Base-by-base conservation (phyloP, 2,329 filamentous ascomycete species). In the Hawksworthiomyces lignivorus region DNA sequence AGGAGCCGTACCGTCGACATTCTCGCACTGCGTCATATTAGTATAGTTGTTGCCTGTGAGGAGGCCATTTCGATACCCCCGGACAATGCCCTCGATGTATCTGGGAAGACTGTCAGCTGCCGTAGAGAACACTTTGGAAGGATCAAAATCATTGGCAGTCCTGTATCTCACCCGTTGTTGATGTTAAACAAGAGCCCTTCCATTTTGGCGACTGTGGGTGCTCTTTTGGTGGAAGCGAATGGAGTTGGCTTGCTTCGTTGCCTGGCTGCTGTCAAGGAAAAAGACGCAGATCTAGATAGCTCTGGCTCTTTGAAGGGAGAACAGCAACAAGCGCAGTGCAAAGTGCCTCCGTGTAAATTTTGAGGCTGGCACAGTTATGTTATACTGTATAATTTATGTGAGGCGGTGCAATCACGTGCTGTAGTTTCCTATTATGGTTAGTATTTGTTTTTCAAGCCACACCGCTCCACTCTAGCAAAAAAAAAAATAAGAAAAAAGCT, bases 21-120 rank as follows among this genome's bases (percentile, higher is more conserved):
- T 95, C 69, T 97, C 90, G 77, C 90, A 97, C 75, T 97, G 90
- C 49, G 85, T 94, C 67, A 97, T 68, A 71, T 97, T 98, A 69
- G 75, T 82, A 70, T 98, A 98, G 70, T 90, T 94, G 61, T 87
- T 75, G 63, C 82, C 70, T 43, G 85, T 97, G 60, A 98, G 77
- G 50, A 98, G 83, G 58, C 83, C 78, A 67, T 97, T 98, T 61
- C 90, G 84, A 69, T 97, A 98, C 50, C 92, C 92, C 57, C 92
- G 86, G 57, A 97, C 87, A 62, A 98, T 89, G 63, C 92, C 92
- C 69, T 98, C 92, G 62, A 97, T 81, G 67, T 94, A 97, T 68
- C 89, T 94, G n/a, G 18, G 18, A 10, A 43, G 11, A 41, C 26
- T n/a, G n/a, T 42, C 17, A 18, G n/a, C 28, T 11, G 14, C n/a